A percentile compares a stretch with the other conserved stretches of the same genome.
These are phyloP conservation scores for Caloboletus inedulis DNA, from an alignment of 1,284 basidiomycete genomes.

Conservation along the genomic window DNA sequence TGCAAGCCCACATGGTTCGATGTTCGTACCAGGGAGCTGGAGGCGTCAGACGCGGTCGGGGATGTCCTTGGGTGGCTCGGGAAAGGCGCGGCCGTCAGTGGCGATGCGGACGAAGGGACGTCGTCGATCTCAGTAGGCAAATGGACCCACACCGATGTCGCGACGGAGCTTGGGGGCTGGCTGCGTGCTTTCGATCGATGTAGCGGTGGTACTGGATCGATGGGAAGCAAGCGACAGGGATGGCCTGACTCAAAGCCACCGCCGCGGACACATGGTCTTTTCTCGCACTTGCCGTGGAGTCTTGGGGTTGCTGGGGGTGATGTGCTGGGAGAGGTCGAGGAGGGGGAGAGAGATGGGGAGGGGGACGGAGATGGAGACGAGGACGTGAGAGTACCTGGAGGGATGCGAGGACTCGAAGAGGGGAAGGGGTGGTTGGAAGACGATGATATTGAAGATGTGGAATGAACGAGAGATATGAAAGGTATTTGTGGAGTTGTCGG, in stretches of 20 bases:
- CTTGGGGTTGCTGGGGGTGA: conserved; percentile 26
- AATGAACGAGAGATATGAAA: conserved; percentile 11
- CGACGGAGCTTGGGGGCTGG: conserved; percentile 59
- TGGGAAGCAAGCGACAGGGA: neutral
- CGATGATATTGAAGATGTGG: conserved; percentile 64
- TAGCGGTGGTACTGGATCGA: conserved; percentile 23
- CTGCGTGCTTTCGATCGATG: conserved; percentile 43
- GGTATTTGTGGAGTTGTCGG: neutral
- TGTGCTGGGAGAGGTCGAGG: conserved; percentile 31
- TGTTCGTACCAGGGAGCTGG: conserved; percentile 48
- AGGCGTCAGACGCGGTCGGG: conserved; percentile 55
- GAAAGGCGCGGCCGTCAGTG: conserved; percentile 16
- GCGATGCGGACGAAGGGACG: conserved; percentile 19
- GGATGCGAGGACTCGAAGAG: conserved; percentile 23
- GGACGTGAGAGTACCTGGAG: conserved; percentile 22
- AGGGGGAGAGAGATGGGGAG: conserved; percentile 24
- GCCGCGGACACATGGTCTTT: conserved; percentile 51
- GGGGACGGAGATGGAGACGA: conserved; percentile 16
- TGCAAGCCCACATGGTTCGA: conserved; percentile 76
- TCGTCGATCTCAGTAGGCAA: conserved; percentile 35
- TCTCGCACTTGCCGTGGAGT: conserved; percentile 52
- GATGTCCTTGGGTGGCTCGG: conserved; percentile 58
- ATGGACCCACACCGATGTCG: conserved; percentile 54
- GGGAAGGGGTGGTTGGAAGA: conserved; percentile 57
- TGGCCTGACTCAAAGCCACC: neutral